These are phyloP conservation scores for Phyllosticta paracitricarpa DNA, from an alignment of 2,329 filamentous ascomycete species.

Conservation along the genomic window DNA sequence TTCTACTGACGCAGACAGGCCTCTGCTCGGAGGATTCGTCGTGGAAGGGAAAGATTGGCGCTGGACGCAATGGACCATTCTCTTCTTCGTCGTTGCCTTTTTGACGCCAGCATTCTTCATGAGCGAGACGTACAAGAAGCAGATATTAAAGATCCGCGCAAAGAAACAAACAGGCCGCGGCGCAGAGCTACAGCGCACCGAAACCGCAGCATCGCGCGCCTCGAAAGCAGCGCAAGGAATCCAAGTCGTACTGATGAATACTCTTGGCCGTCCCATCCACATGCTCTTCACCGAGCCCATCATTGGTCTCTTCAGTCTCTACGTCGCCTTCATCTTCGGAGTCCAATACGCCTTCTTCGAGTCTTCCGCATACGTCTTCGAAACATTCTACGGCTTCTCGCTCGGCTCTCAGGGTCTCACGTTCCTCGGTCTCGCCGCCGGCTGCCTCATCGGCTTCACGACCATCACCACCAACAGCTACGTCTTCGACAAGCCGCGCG, in stretches of 20 bases:
- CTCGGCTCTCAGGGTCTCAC: slow-evolving; percentile 13
- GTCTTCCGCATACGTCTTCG: slow-evolving; percentile 15
- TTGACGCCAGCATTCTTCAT: slow-evolving; percentile 30
- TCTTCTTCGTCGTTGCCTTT: slow-evolving; percentile 29
- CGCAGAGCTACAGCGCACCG: slow-evolving; percentile 12
- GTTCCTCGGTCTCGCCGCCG: slow-evolving; percentile 18
- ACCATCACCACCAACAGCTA: slow-evolving; percentile 20
- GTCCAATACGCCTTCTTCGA: slow-evolving; percentile 22
- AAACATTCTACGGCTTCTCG: slow-evolving; percentile 21
- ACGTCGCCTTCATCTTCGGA: slow-evolving; percentile 33
- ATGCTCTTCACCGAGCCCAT: slow-evolving; percentile 34
- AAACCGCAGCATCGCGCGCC: slow-evolving; percentile 9
- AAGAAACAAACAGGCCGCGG: slow-evolving; percentile 25
- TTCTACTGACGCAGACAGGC: slow-evolving; percentile 13
- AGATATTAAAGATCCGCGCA: slow-evolving; percentile 26
- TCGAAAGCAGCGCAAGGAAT: slow-evolving; percentile 14
- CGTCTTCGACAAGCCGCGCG: slow-evolving; percentile 17
- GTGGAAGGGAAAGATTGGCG: slow-evolving; percentile 29
- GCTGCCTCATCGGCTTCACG: slow-evolving; percentile 11
- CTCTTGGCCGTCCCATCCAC: slow-evolving; percentile 22
- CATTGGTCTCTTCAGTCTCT: slow-evolving; percentile 31
- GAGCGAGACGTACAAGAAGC: slow-evolving; percentile 44
- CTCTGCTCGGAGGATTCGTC: slow-evolving; percentile 32
- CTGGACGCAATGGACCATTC: slow-evolving; percentile 30
- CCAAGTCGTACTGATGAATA: slow-evolving; percentile 25